Conservation (phyloP, 225 moss, liverwort and hornwort species). For the Lunularia cruciata region DNA sequence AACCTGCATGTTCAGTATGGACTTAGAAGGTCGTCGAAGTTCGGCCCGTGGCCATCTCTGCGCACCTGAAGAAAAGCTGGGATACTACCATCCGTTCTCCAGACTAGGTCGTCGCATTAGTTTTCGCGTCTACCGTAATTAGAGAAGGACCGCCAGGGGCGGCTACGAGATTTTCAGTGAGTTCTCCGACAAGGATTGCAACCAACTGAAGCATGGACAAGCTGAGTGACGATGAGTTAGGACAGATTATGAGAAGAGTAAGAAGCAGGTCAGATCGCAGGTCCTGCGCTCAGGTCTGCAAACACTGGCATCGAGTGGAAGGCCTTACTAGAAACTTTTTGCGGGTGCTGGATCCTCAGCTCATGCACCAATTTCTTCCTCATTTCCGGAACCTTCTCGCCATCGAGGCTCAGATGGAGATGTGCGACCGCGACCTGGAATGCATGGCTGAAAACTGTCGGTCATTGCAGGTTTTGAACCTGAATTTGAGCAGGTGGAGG, state of each 20-base stretch:
- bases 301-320: constrained; percentile 20
- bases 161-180: too few relatives aligned
- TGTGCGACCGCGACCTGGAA: constrained; percentile 23
- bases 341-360: constrained; percentile 21
- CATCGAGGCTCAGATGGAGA: constrained; percentile 21
- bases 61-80: too few relatives aligned
- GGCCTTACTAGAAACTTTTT: constrained; percentile 17
- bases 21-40: too few relatives aligned
- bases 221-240: constrained; percentile 26
- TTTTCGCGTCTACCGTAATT: too few relatives aligned
- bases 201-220: too few relatives aligned
- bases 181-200: too few relatives aligned
- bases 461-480: constrained; percentile 24
- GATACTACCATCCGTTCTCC: too few relatives aligned
- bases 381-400: constrained; percentile 19
- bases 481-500: constrained; percentile 23
- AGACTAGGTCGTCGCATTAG: too few relatives aligned
- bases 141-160: too few relatives aligned
- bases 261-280: constrained; percentile 23
- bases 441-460: constrained; percentile 28
- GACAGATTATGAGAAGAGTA: constrained; percentile 23
- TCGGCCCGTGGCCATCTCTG: too few relatives aligned
- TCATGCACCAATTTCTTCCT: constrained; percentile 23
- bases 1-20: too few relatives aligned
- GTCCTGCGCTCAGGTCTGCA: constrained; percentile 27